A percentile compares a stretch with the other conserved stretches of the same genome.
These are phyloP conservation scores for Aphanomyces cochlioides DNA, from an alignment of 352 stramenopile species.

Conservation along the genomic window DNA sequence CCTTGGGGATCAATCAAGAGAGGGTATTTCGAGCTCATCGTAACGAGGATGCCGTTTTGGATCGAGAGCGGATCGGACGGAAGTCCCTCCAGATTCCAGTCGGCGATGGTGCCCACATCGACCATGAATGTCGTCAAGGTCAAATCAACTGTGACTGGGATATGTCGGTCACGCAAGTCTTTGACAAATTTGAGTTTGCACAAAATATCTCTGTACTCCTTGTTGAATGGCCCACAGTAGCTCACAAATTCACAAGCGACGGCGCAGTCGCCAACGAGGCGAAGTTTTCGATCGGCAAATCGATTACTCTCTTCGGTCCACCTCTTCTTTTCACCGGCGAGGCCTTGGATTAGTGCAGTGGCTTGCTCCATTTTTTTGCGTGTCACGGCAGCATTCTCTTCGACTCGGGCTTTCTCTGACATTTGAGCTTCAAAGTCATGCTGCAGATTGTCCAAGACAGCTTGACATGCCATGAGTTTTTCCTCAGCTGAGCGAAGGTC, in stretches of 20 bases:
- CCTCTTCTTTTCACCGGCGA: conserved; percentile 74
- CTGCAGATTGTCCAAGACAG: conserved; percentile 64
- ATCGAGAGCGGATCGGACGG: conserved; percentile 85
- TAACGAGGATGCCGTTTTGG: conserved; percentile 89
- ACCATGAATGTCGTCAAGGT: conserved; percentile 70
- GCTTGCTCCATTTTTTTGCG: conserved; percentile 90
- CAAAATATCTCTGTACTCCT: conserved; percentile 68
- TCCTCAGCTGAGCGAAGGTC: conserved; percentile 67
- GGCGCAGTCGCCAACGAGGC: conserved; percentile 84
- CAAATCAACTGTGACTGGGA: conserved; percentile 64
- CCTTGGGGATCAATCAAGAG: conserved; percentile 89
- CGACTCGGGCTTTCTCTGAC: conserved; percentile 79
- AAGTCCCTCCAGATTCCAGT: conserved; percentile 87
- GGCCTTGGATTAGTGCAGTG: conserved; percentile 79
- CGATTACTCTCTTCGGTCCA: conserved; percentile 88
- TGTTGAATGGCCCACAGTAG: conserved; percentile 90
- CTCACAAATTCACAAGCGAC: conserved; percentile 82
- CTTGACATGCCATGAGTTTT: conserved; percentile 63
- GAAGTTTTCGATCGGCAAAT: conserved; percentile 75
- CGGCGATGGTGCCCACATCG: conserved; percentile 70
- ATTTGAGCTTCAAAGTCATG: conserved; percentile 88
- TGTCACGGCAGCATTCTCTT: conserved; percentile 76
- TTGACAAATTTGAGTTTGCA: conserved; percentile 55
- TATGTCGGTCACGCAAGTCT: conserved; percentile 57
- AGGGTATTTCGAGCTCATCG: conserved; percentile 65